phyloP scores from a whole-genome alignment of 768 basidiomycete genomes.

The Hygrocybe punicea region DNA sequence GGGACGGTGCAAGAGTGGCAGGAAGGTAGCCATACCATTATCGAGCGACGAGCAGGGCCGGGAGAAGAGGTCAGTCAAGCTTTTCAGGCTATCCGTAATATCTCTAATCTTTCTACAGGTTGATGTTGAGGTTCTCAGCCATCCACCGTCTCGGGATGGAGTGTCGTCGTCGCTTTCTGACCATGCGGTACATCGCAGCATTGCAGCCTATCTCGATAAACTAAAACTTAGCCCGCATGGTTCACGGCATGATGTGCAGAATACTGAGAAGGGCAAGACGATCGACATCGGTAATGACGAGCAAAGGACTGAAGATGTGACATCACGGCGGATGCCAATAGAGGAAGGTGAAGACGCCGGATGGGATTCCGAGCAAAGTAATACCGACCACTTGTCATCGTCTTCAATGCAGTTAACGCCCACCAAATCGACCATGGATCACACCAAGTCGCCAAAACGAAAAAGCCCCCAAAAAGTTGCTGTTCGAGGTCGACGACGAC shows the following conservation, averaged over 20 bases:
- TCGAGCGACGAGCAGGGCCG: slow-evolving; percentile 57
- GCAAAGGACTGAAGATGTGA: not conserved
- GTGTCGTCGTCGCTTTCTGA: slow-evolving; percentile 20
- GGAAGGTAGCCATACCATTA: slow-evolving; percentile 64
- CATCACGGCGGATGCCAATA: slow-evolving; percentile 12
- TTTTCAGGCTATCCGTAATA: not conserved
- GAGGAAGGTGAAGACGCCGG: slow-evolving; percentile 55
- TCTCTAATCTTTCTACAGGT: slow-evolving; percentile 40
- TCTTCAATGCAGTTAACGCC: slow-evolving; percentile 1
- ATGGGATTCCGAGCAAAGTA: slow-evolving; percentile 60
- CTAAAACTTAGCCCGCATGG: slow-evolving; percentile 23
- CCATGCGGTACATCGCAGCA: slow-evolving; percentile 23
- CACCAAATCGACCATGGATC: slow-evolving; percentile 20
- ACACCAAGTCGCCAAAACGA: slow-evolving; percentile 18
- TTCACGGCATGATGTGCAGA: not conserved
- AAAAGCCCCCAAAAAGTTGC: not conserved
- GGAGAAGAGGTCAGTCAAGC: slow-evolving; percentile 60
- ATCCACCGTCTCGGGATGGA: slow-evolving; percentile 20
- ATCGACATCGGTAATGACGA: not conserved
- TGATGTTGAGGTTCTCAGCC: slow-evolving; percentile 60
- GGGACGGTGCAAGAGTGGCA: slow-evolving; percentile 55
- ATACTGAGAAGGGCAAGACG: not conserved
- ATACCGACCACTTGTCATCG: slow-evolving; percentile 17
- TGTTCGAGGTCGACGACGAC: not conserved
- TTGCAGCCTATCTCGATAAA: slow-evolving; percentile 31